Base-by-base conservation (phyloP, 2,329 filamentous ascomycete species). In the Teratosphaeria destructans region DNA sequence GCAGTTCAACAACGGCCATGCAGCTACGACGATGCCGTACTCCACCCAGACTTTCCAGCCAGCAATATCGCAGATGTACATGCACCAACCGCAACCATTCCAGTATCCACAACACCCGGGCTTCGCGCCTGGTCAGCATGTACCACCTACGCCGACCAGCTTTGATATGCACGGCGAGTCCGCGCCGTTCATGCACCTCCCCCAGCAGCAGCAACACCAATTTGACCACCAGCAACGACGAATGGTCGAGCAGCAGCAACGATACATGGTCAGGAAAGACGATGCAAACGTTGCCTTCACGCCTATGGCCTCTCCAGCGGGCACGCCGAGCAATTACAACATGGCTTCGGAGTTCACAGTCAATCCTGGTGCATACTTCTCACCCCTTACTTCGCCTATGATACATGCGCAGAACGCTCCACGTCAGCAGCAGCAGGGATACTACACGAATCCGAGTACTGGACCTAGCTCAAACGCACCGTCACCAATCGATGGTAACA, bases 141-240 rank as follows among this genome's bases (percentile, higher is more conserved):
- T 87, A 57, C 89, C 89, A 5, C 88, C 88, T 2, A 94, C 89
- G 14, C 89, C 89, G 0, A 89, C 88, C 71, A 93, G 89, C 70
- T 80, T 90, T 29, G 88, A 93, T 69, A 83, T 93, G 74, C 85
- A 87, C 65, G 72, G 82, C 77, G 68, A 83, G 76, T 64, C 81
- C 69, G 67, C 78, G 65, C 71, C 70, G 65, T 90, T 86, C 70
- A 72, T 83, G 58, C 80, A 82, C 53, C 78, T 84, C 47, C 66
- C 68, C 39, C 57, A 63, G 16, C 79, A 82, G 59, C 78, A 79
- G 58, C 68, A 77, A 68, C 77, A 79, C 67, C 70, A 76, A 54
- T 37, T 11, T 26, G 34, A 32, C 14, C 27, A 54, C 53, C 80
- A 84, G 64, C 81, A 84, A 55, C 82, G 85, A 47, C 78, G 83